These are phyloP conservation scores for Trichoderma hamatum DNA, from an alignment of 2,329 filamentous ascomycete species.

Conservation along the genomic window DNA sequence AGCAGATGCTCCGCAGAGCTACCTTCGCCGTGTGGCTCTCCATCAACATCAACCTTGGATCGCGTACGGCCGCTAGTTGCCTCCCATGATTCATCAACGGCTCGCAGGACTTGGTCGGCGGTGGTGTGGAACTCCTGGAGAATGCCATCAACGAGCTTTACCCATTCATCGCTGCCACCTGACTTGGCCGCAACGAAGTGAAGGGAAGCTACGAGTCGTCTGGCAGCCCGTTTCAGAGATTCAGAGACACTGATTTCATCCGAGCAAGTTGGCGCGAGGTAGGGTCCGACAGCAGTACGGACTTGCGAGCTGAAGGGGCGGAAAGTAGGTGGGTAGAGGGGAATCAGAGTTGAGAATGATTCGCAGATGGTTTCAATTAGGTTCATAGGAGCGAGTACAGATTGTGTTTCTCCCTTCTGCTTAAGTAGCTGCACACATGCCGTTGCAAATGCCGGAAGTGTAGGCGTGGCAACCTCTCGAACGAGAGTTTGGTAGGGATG, in stretches of 20 bases:
- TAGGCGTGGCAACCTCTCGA: constrained; percentile 85
- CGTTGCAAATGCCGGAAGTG: constrained; percentile 72
- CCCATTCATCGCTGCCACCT: constrained; percentile 77
- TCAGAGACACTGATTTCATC: constrained; percentile 53
- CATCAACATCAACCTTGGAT: constrained; percentile 49
- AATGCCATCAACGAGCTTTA: constrained; percentile 62
- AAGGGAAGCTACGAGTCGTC: constrained; percentile 69
- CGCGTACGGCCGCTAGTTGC: constrained; percentile 58
- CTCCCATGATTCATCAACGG: constrained; percentile 81
- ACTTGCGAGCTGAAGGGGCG: constrained; percentile 75
- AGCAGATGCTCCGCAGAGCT: constrained; percentile 57
- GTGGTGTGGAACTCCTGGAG: constrained; percentile 69
- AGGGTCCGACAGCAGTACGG: constrained; percentile 59
- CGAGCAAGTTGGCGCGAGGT: constrained; percentile 66
- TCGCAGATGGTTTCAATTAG: constrained; percentile 71
- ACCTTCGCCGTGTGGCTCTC: constrained; percentile 52
- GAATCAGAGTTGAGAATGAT: constrained; percentile 71
- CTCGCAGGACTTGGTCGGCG: constrained; percentile 76
- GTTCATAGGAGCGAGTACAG: constrained; percentile 43
- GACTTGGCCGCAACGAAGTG: constrained; percentile 83
- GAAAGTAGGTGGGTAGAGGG: constrained; percentile 81
- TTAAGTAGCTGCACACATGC: constrained; percentile 70
- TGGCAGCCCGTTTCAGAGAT: constrained; percentile 60
- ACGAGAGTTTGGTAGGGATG: constrained; percentile 81
- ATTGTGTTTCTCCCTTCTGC: constrained; percentile 40